Evolutionary conservation across 306 rosid species (phyloP).

Genomic region (Castanopsis chinensis): DNA sequence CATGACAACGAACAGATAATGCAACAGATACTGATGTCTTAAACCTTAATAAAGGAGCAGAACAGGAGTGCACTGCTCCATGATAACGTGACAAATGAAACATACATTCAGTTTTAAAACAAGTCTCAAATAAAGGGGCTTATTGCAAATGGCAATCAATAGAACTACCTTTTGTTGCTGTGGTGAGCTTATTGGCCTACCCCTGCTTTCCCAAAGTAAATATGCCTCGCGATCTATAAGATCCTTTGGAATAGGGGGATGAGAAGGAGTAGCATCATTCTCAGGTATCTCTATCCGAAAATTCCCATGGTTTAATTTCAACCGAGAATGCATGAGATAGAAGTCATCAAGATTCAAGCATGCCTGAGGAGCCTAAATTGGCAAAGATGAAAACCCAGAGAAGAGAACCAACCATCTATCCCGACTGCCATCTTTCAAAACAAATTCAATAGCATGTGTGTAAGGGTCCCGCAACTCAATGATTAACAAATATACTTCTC

Average conservation of each 20-base stretch:
- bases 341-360: not conserved
- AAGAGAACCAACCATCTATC: conserved; percentile 30
- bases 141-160: not conserved
- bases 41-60: not conserved
- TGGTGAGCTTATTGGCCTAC: conserved; percentile 26
- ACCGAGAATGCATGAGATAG: conserved; percentile 12
- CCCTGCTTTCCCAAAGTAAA: conserved; percentile 27
- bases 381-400: not conserved
- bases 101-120: not conserved
- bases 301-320: conserved; percentile 36
- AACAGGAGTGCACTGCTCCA: not conserved
- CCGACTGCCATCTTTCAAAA: conserved; percentile 30
- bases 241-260: conserved; percentile 18
- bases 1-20: not conserved
- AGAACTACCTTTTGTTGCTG: conserved; percentile 29
- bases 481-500: conserved; percentile 24
- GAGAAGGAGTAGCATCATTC: conserved; percentile 13
- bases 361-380: not conserved
- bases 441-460: conserved; percentile 34
- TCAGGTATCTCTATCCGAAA: conserved; percentile 34
- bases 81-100: not conserved
- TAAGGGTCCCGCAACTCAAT: conserved; percentile 38
- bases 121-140: not conserved
- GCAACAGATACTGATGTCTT: not conserved
- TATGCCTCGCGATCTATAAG: conserved; percentile 15